phyloP scores from a whole-genome alignment of 108 stramenopile genomes.

The Hondaea fermentalgiana region DNA sequence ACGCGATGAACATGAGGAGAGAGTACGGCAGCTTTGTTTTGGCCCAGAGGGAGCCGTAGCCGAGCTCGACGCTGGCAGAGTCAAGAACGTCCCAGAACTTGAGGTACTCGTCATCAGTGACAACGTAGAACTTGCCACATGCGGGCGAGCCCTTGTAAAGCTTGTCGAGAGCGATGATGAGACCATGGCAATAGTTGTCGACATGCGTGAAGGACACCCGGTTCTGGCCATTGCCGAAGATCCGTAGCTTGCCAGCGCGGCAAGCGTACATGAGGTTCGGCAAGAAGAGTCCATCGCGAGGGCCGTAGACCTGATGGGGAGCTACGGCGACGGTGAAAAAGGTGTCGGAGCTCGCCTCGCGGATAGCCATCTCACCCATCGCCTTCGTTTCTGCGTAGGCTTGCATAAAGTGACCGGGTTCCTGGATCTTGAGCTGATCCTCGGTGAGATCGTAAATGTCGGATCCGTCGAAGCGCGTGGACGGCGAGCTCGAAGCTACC shows the following conservation, averaged over 20 bases:
- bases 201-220: slow-evolving; percentile 81
- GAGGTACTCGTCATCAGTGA: slow-evolving; percentile 74
- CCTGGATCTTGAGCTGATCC: slow-evolving; percentile 58
- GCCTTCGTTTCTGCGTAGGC: slow-evolving; percentile 94
- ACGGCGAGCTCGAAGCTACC: slow-evolving; percentile 80
- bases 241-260: slow-evolving; percentile 67
- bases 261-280: slow-evolving; percentile 79
- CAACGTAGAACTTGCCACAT: slow-evolving; percentile 88
- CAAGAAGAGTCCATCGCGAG: slow-evolving; percentile 75
- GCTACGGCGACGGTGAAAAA: slow-evolving; percentile 80
- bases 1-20: slow-evolving; percentile 68
- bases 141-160: slow-evolving; percentile 65
- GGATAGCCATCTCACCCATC: slow-evolving; percentile 67
- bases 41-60: slow-evolving; percentile 63
- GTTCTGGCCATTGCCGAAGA: slow-evolving; percentile 83
- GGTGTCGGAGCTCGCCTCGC: slow-evolving; percentile 50
- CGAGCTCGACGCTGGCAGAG: slow-evolving; percentile 72
- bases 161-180: slow-evolving; percentile 77
- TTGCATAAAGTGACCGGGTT: slow-evolving; percentile 59
- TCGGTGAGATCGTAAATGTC: slow-evolving; percentile 74
- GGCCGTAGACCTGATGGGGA: slow-evolving; percentile 95
- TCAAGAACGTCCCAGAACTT: slow-evolving; percentile 88
- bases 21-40: slow-evolving; percentile 70
- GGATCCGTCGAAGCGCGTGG: slow-evolving; percentile 83
- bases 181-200: slow-evolving; percentile 93